Conservation (phyloP, 202 grass and related monocot species). For the Panicum virgatum region DNA sequence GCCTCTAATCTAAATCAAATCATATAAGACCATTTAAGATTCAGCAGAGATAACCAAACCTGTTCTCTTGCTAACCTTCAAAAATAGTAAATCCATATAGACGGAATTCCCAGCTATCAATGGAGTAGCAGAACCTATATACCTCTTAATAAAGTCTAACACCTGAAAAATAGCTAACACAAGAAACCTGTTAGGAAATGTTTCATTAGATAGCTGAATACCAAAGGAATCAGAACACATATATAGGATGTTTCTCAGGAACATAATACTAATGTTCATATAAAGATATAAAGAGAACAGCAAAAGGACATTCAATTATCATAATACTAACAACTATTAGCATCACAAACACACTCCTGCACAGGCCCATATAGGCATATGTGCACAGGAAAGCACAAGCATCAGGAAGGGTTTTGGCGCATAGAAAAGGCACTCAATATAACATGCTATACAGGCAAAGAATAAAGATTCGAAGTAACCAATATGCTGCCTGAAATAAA, state of each 20-base stretch:
- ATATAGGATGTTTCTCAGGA: neutral
- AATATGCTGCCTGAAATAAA: neutral
- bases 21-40: conserved; percentile 19
- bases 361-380: neutral
- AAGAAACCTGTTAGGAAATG: conserved; percentile 27
- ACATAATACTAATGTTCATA: neutral
- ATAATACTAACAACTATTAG: neutral
- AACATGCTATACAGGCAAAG: neutral
- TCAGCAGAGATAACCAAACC: neutral
- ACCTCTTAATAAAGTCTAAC: conserved; percentile 68
- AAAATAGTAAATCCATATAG: conserved; percentile 72
- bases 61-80: conserved; percentile 63
- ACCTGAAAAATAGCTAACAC: conserved; percentile 64
- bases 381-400: neutral
- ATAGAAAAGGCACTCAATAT: neutral
- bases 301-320: neutral
- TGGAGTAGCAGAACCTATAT: conserved; percentile 55
- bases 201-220: conserved; percentile 8
- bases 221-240: neutral
- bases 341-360: neutral
- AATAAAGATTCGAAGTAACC: neutral
- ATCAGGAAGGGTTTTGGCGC: neutral
- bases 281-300: conserved; percentile 4
- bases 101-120: conserved; percentile 82
- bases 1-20: neutral